Evolutionary conservation across 352 stramenopile species (phyloP), one percentile per base, ranked within the genome.

Genomic region (Pythium graminicola): DNA sequence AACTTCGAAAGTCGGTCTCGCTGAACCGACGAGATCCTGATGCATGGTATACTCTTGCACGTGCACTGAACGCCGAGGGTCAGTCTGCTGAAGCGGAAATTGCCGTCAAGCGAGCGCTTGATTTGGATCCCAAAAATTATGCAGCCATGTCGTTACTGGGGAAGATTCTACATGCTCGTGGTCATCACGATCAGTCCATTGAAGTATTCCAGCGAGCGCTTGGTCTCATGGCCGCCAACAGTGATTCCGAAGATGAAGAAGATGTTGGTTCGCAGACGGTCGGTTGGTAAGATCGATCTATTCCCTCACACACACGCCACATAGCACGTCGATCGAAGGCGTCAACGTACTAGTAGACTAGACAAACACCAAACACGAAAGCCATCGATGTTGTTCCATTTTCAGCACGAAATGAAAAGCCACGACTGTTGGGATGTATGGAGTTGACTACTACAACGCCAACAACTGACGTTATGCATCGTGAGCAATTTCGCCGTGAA

Each of bases 91-190:
- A 89, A 36, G 82, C 82, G 3, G 82, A 93, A 57, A 72, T 76
- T 14, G 76, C 76, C 7, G 67, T 85, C 19, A 71, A 70, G 10
- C 71, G 75, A 3, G 74, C 76, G 6, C 59, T 90, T 22, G 65
- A 74, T 9, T 56, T 88, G 10, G 70, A 51, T 5, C 56, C 61
- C 3, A 72, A 78, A 28, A 90, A 76, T 55, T 89, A 90, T 53
- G 61, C 72, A 32, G 73, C 70, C 14, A 58, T 89, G 49, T 87
- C 82, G 31, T 69, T 91, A 43, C 60, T 91, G 19, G 82, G 82
- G 43, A 93, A 91, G 67, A 89, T 93, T 32, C 57, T 93, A 39
- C 77, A 93, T 51, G 69, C 82, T 2, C 79, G 79, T 48, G 82
- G 82, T 29, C 78, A 91, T 36, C 76, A 90, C 60, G 80, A 90